Base-by-base conservation (phyloP, 345 rosid genomes). In the Eucalyptus viminalis region DNA sequence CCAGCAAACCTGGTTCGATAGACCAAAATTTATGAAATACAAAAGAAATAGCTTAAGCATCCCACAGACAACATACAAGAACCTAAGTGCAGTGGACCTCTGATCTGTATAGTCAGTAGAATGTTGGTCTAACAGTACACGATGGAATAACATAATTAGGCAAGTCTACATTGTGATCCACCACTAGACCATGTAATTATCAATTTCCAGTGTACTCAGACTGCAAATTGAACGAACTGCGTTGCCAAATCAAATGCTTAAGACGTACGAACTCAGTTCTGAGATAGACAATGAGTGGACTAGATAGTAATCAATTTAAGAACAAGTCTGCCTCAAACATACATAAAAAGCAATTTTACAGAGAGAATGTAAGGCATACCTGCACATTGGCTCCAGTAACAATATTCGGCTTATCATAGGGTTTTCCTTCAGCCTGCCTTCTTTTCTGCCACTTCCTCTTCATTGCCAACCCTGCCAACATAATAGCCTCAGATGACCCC, bases 391-490 rank as follows among this genome's bases (percentile, higher is more conserved):
- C 94, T 37, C 94, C 93, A 16, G 94, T 93, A 89, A 93, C 93
- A 44, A 93, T 93, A 91, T 93, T 93, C 3, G 95, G 95, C 87
- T 92, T 92, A 87, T 92, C 94, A 40, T 22, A 69, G 14, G 95
- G 94, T 86, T 88, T 88, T 17, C 94, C 95, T 49, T 90, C 88
- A 0, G 93, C 92, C 65, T 88, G 92, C 14, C 92, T 91, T 91
- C 86, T 93, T 90, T 92, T 91, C 89, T 93, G 95, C 95, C 94
- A 93, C 88, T 90, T 91, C 90, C 95, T 89, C 93, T 93, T 93
- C 90, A 93, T 92, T 19, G 95, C 94, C 37, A 93, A 89, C 37
- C 95, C 95, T 7, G 95, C 95, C 31, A 92, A 90, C 95, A 93
- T 93, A 58, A 93, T 93, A 21, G 95, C 95, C 91, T 93, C 94